Conservation (phyloP, 345 rosid species). For the Hevea brasiliensis region DNA sequence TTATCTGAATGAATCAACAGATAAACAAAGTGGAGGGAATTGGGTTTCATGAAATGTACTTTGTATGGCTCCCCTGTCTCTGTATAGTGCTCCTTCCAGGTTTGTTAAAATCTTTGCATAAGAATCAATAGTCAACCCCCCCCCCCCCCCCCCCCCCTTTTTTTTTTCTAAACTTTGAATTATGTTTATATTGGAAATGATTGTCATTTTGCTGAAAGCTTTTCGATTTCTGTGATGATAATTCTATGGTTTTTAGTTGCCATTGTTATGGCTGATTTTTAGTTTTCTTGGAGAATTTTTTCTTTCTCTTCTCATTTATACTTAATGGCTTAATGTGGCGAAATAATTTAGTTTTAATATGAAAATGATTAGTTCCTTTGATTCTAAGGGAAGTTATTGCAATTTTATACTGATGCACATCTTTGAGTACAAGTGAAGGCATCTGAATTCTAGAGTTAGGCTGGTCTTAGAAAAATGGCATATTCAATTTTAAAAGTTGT, state of each 20-base stretch:
- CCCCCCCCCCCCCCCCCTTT: too few relatives aligned
- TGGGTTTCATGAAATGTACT: background rate
- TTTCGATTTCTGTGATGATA: too few relatives aligned
- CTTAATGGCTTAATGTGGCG: too few relatives aligned
- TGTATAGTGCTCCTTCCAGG: background rate
- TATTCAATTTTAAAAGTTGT: background rate
- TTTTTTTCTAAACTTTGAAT: background rate
- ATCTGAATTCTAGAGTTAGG: background rate
- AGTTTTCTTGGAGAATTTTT: background rate
- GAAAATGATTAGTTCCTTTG: background rate
- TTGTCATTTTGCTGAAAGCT: too few relatives aligned
- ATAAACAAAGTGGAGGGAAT: background rate
- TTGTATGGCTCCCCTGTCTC: background rate
- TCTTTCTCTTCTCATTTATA: background rate
- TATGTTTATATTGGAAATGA: background rate
- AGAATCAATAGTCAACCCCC: background rate
- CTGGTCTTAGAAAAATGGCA: background rate
- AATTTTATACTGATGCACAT: background rate
- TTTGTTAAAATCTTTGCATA: background rate
- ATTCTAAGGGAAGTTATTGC: background rate
- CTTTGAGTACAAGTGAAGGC: constrained; percentile 4
- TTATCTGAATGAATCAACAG: background rate
- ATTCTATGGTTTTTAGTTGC: too few relatives aligned
- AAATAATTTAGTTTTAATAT: background rate
- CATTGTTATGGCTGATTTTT: too few relatives aligned